Base-by-base conservation (phyloP, 1,284 basidiomycete species). In the Boletus semigastroideus region DNA sequence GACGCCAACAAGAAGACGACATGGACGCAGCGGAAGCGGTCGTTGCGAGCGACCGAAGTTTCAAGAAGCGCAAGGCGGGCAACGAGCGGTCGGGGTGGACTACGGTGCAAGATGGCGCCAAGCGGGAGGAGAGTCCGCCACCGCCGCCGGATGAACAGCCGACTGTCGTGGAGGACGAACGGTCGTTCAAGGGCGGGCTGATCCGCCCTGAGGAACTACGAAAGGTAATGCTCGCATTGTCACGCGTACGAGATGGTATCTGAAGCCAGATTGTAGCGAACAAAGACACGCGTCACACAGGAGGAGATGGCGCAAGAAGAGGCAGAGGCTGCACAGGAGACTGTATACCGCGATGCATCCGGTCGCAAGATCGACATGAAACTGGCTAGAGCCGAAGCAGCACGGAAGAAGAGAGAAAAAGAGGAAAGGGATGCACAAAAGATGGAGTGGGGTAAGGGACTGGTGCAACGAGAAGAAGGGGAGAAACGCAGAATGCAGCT, bases 371-470 rank as follows among this genome's bases (percentile, higher is more conserved):
- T 99, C 49, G 94, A 99, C 63, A 83, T 91, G 43, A 90, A 90
- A 64, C 82, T 87, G 1, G 88, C 88, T 37, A 82, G 82, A 46
- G 94, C 88, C 16, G 92, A 95, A 61, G 90, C 91, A 34, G 86
- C 86, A 43, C 73, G 83, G 57, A 71, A 81, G 65, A 92, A 93
- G 65, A 78, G 89, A 25, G 88, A 92, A 65, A 75, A 79, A 55
- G 84, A 92, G 68, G 87, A 94, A 70, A 87, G 84, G 68, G 91
- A 94, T 65, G 87, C 86, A 48, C 80, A 87, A 69, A 94, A 93
- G 74, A 90, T 94, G 86, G 90, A 95, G 66, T 99, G 97, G 97
- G 92, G 90, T 0, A 98, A 95, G 71, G 97, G 97, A 22, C 65
- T 97, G 31, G 87, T 92, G 22, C 94, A 99, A 74, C 77, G 87